Percentiles rank a stretch among this genome's conserved stretches.
Evolutionary conservation across 352 stramenopile species (phyloP).

Genomic region (Aphanomyces cochlioides): DNA sequence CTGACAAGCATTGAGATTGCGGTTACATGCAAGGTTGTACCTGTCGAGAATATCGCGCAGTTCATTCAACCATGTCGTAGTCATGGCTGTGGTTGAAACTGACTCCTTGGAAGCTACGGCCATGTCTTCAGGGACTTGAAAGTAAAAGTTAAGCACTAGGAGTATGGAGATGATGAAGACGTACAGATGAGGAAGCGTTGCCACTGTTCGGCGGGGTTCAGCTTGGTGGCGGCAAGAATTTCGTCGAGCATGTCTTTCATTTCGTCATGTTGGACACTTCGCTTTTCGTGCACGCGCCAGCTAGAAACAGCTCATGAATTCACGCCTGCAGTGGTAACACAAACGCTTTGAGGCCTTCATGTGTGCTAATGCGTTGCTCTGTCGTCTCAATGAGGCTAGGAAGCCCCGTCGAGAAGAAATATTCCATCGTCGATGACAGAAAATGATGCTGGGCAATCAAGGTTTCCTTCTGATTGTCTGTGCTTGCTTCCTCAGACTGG

Average conservation of each 20-base stretch:
- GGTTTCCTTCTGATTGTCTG: not conserved
- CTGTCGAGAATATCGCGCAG: constrained; percentile 27
- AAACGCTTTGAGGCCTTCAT: constrained; percentile 15
- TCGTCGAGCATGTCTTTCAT: not conserved
- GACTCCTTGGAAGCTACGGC: not conserved
- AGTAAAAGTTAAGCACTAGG: not conserved
- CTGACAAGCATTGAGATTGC: not conserved
- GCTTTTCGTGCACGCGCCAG: constrained; percentile 25
- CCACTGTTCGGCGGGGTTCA: not conserved
- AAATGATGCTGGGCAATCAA: constrained; percentile 22
- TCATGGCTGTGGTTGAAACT: not conserved
- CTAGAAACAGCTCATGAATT: not conserved
- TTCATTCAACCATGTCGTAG: constrained; percentile 21
- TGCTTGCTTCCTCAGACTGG: not conserved
- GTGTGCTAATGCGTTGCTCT: not conserved
- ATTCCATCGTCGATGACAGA: constrained; percentile 28
- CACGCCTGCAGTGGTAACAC: not conserved
- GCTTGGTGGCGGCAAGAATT: not conserved
- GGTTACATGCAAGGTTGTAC: not conserved
- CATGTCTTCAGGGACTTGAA: constrained; percentile 13
- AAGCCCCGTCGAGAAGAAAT: constrained; percentile 27
- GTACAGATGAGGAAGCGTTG: constrained; percentile 29
- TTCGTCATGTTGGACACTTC: not conserved
- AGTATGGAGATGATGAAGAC: not conserved
- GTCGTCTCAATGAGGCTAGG: constrained; percentile 17